Conservation (phyloP, 352 stramenopile species). For the Phytopythium delawarense region DNA sequence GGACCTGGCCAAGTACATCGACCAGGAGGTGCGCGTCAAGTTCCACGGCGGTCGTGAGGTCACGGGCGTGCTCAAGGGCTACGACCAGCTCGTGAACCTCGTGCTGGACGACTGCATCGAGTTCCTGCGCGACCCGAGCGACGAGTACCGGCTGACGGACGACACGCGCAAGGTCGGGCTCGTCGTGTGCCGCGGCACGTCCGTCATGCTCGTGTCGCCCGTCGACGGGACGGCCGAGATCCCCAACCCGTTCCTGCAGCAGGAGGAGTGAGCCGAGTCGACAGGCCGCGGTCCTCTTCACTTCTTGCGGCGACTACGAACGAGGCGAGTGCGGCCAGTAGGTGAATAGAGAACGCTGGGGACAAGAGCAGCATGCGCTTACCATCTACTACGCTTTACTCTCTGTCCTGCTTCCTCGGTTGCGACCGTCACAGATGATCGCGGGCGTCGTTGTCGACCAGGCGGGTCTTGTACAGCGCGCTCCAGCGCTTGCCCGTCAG, state of each 20-base stretch:
- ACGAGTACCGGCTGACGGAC: constrained; percentile 87
- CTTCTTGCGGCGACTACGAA: neutral
- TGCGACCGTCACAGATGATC: neutral
- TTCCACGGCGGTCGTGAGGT: constrained; percentile 93
- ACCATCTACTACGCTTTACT: neutral
- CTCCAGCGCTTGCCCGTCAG: constrained; percentile 93
- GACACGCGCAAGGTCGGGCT: constrained; percentile 91
- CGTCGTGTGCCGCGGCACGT: constrained; percentile 92
- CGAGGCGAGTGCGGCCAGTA: neutral
- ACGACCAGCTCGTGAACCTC: constrained; percentile 97
- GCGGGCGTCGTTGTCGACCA: constrained; percentile 34
- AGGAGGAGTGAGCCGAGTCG: constrained; percentile 51
- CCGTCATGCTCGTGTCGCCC: constrained; percentile 90
- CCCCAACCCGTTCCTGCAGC: constrained; percentile 88
- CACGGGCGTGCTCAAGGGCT: constrained; percentile 91
- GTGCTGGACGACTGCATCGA: constrained; percentile 96
- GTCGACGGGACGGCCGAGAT: constrained; percentile 91
- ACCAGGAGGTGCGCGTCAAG: constrained; percentile 93
- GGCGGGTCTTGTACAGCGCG: constrained; percentile 85
- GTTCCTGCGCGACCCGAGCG: constrained; percentile 91
- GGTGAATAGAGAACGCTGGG: constrained; percentile 3
- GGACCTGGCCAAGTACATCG: constrained; percentile 93
- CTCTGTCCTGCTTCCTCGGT: neutral
- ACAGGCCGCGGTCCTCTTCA: neutral
- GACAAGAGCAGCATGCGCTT: neutral